Base-by-base conservation (phyloP, 768 basidiomycete species). In the Paxillus involutus region DNA sequence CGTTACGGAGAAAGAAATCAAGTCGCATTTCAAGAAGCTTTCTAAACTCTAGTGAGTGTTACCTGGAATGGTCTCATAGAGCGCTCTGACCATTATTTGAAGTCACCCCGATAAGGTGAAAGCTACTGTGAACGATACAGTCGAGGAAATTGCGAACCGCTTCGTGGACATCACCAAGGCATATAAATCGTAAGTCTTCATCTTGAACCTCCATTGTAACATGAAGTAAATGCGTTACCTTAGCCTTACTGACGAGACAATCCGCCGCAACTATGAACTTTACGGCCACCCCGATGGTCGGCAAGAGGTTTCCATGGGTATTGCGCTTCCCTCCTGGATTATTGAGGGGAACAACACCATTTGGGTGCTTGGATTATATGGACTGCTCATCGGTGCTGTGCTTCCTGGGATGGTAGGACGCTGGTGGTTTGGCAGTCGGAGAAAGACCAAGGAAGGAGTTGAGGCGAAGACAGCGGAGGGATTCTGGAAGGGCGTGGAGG, bases 91-190 rank as follows among this genome's bases (percentile, higher is more conserved):
- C 6, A 0, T 19, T 33, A 0, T 36, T 26, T 44, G 40, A 45
- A 98, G 95, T 70, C 97, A 98, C 69, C 97, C 97, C 0, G 97
- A 99, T 78, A 98, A 98, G 76, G 91, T 95, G 57, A 88, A 84
- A 65, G 81, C 89, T 10, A 80, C 85, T 0, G 82, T 77, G 3
- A 94, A 97, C 65, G 77, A 93, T 60, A 98, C 95, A 0, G 77
- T 87, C 37, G 96, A 98, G 66, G 81, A 84, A 6, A 94, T 93
- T 32, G 89, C 90, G 60, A 80, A 85, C 49, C 84, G 84, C 54
- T 99, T 97, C 70, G 91, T 98, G 19, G 83, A 91, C 19, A 77
- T 99, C 37, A 98, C 97, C 8, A 99, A 98, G 70, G 97, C 97
- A 4, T 99, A 99, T 76, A 99, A 99, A 77, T 75, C 96, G 84